Percentiles rank a stretch among this genome's conserved stretches.
These are phyloP conservation scores for Rugosomyces carneus DNA, from an alignment of 1,284 basidiomycete genomes.

Conservation along the genomic window DNA sequence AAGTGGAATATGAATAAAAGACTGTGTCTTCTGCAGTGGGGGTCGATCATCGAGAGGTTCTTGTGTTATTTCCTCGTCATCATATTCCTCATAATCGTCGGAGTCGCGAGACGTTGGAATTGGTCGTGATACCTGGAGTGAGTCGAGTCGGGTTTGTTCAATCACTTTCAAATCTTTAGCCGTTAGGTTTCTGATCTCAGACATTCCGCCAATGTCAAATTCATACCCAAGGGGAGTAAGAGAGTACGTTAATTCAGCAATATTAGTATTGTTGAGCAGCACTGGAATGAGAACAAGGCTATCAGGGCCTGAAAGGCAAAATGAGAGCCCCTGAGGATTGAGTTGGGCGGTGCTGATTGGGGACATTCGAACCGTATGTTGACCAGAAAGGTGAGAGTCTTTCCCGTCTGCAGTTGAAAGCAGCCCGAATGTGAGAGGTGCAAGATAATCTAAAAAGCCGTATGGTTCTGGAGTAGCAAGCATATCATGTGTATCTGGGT, in stretches of 20 bases:
- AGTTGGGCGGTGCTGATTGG: conserved; percentile 84
- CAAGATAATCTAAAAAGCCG: conserved; percentile 38
- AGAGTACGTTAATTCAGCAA: conserved; percentile 69
- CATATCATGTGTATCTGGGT: conserved; percentile 30
- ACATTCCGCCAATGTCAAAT: conserved; percentile 32
- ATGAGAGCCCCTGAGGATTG: conserved; percentile 63
- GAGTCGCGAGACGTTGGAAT: conserved; percentile 34
- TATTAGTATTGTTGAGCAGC: conserved; percentile 88
- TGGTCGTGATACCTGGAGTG: conserved; percentile 41
- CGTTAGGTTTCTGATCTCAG: conserved; percentile 51
- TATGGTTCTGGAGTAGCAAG: conserved; percentile 40
- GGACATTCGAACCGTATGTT: conserved; percentile 87
- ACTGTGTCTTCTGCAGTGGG: conserved; percentile 63
- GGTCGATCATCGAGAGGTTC: conserved; percentile 27
- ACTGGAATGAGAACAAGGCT: conserved; percentile 67
- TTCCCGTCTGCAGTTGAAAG: conserved; percentile 32
- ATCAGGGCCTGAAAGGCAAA: conserved; percentile 60
- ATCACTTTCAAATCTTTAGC: conserved; percentile 64
- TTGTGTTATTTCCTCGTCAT: conserved; percentile 34
- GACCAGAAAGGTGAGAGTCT: conserved; percentile 71
- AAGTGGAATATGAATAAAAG: conserved; percentile 67
- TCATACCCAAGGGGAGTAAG: conserved; percentile 63
- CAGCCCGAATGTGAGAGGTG: conserved; percentile 43
- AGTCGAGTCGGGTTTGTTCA: conserved; percentile 50
- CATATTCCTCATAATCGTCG: conserved; percentile 59